These are phyloP conservation scores for Brassica napus DNA, from an alignment of 345 rosid genomes.

Conservation along the genomic window DNA sequence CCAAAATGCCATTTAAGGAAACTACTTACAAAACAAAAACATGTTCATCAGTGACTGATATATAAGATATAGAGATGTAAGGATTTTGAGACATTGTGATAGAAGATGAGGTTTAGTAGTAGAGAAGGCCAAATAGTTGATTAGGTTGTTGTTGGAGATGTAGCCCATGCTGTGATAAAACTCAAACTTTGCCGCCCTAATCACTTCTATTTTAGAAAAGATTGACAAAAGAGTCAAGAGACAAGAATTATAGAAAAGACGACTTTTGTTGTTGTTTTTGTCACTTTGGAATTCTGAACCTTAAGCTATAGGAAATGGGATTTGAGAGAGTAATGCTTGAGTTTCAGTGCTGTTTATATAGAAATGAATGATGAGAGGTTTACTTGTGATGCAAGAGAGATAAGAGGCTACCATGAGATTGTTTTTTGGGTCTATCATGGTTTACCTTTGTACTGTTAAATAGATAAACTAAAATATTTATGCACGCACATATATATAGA, in stretches of 20 bases:
- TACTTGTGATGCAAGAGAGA: conserved; percentile 34
- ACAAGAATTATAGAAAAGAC: neutral
- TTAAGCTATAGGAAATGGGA: neutral
- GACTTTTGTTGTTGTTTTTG: neutral
- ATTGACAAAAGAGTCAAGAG: neutral
- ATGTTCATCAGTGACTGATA: neutral
- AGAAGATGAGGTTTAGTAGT: conserved; percentile 26
- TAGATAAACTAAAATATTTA: conserved; percentile 18
- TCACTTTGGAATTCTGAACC: conserved; percentile 7
- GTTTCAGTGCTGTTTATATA: conserved; percentile 20
- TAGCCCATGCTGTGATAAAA: conserved; percentile 21
- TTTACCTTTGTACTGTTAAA: conserved; percentile 15
- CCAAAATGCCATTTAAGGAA: neutral
- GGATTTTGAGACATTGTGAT: conserved; percentile 16
- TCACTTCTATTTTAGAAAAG: neutral
- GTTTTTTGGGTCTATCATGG: conserved; percentile 8
- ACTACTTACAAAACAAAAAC: neutral
- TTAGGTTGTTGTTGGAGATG: conserved; percentile 31
- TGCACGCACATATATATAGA: no score
- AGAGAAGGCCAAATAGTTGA: conserved; percentile 15
- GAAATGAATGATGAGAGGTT: conserved; percentile 29
- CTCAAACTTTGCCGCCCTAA: conserved; percentile 11
- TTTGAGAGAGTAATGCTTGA: conserved; percentile 24
- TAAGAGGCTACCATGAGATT: conserved; percentile 10
- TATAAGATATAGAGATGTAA: neutral